phyloP scores from a whole-genome alignment of 1,284 basidiomycete species.

The Marasmius fiardii region DNA sequence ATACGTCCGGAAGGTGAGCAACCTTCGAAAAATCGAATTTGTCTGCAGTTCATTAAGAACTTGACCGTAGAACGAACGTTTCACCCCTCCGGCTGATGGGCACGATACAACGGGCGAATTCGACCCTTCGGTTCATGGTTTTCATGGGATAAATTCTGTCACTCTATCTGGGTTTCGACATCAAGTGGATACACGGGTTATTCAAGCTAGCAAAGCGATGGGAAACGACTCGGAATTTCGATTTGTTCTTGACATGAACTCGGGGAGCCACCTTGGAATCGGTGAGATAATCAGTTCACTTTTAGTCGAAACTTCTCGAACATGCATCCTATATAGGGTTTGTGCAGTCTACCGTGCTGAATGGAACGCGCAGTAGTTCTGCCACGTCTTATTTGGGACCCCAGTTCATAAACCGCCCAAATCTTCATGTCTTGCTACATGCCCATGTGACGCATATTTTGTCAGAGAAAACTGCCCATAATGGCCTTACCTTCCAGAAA shows the following conservation, averaged over 20 bases:
- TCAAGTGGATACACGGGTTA: conserved; percentile 20
- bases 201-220: conserved; percentile 13
- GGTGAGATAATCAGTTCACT: conserved; percentile 17
- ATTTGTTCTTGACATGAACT: conserved; percentile 32
- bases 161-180: conserved; percentile 24
- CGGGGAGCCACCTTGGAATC: conserved; percentile 28
- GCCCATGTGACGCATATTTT: conserved; percentile 7
- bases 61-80: conserved; percentile 16
- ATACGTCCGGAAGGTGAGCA: conserved; percentile 31
- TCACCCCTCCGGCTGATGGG: conserved; percentile 14
- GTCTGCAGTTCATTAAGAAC: neutral
- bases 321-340: conserved; percentile 10
- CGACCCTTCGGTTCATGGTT: conserved; percentile 19
- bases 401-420: conserved; percentile 4
- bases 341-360: conserved; percentile 17
- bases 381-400: conserved; percentile 10
- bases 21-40: neutral
- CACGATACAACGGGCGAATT: conserved; percentile 19
- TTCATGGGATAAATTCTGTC: conserved; percentile 26
- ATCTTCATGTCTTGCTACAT: conserved; percentile 8
- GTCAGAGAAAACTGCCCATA: neutral
- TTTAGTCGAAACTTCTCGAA: neutral
- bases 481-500: neutral
- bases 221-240: conserved; percentile 18
- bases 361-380: conserved; percentile 8